These are phyloP conservation scores for Saturnispora bothae DNA, from an alignment of 805 yeast species.

Conservation along the genomic window DNA sequence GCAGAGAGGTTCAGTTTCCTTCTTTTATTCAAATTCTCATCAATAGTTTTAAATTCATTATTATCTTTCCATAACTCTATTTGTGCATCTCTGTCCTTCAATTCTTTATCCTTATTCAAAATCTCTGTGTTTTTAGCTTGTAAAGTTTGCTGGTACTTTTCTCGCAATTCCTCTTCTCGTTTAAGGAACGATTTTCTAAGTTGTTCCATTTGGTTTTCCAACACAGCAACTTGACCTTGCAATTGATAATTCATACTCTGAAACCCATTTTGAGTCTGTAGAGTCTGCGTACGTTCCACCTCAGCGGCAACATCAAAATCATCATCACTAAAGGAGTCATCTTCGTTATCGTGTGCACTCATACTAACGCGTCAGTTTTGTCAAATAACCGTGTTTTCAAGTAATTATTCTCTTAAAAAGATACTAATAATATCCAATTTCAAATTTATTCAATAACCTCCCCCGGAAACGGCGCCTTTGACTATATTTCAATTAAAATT, in stretches of 20 bases:
- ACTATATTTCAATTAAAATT: no score
- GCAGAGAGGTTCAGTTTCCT: not conserved
- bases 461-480: no score
- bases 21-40: conserved; percentile 3
- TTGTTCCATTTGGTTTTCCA: conserved; percentile 52
- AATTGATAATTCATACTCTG: conserved; percentile 33
- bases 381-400: no score
- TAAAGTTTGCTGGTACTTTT: conserved; percentile 16
- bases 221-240: conserved; percentile 72
- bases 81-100: conserved; percentile 5
- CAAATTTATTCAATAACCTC: no score
- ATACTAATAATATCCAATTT: no score
- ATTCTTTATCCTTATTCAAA: conserved; percentile 7
- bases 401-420: no score
- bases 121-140: conserved; percentile 18
- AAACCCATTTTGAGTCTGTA: not conserved
- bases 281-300: conserved; percentile 1
- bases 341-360: conserved; percentile 2
- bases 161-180: conserved; percentile 31
- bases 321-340: conserved; percentile 26
- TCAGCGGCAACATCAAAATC: conserved; percentile 20
- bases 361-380: not conserved
- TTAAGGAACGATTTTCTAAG: conserved; percentile 28
- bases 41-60: conserved; percentile 7
- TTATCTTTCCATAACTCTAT: conserved; percentile 5